These are phyloP conservation scores for Echites panduratus DNA, from an alignment of 257 asterid species.

Conservation along the genomic window DNA sequence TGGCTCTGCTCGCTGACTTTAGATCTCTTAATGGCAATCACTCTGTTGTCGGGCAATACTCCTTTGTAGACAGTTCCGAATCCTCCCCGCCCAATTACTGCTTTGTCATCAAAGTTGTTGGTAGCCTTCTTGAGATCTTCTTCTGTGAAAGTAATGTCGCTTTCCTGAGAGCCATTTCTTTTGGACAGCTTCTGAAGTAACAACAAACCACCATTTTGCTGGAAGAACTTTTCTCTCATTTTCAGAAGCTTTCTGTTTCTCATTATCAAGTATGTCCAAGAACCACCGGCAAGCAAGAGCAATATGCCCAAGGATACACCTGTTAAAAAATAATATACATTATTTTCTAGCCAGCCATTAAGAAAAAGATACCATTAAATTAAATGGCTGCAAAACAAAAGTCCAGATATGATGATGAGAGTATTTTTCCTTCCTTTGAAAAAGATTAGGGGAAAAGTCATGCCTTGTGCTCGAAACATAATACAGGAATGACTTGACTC, in stretches of 20 bases:
- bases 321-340: neutral
- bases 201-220: conserved; percentile 23
- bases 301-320: conserved; percentile 19
- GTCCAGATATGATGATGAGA: no score
- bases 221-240: conserved; percentile 15
- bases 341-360: neutral
- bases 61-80: conserved; percentile 10
- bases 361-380: no score
- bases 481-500: no score
- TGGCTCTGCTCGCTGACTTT: neutral
- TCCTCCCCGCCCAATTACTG: neutral
- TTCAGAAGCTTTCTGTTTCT: conserved; percentile 20
- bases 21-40: neutral
- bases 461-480: no score
- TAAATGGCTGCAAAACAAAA: no score
- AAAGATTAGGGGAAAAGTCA: no score
- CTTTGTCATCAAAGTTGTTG: conserved; percentile 6
- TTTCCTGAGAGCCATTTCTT: neutral
- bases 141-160: conserved; percentile 17
- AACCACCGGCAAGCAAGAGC: conserved; percentile 13
- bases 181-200: conserved; percentile 8
- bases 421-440: no score
- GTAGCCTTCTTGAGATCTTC: conserved; percentile 29
- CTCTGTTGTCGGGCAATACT: neutral
- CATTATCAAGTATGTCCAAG: conserved; percentile 23